Base-by-base conservation (phyloP, 345 rosid genomes). In the Eucalyptus tenuipes region DNA sequence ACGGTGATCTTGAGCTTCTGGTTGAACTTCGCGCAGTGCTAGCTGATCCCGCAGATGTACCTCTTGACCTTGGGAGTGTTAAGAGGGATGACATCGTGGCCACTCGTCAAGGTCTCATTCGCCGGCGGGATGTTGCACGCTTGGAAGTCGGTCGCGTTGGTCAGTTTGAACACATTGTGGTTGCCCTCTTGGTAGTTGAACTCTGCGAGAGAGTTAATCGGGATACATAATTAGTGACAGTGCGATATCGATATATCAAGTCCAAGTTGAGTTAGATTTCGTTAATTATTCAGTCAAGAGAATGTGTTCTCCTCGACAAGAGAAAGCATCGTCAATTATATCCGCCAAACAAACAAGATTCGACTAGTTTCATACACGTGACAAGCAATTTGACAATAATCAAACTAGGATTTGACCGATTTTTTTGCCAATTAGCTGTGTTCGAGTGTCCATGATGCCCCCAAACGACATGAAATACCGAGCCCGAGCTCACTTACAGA, bases 141-240 rank as follows among this genome's bases (percentile, higher is more conserved):
- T 33, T 88, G 64, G 89, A 94, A 94, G 10, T 25, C 90, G 8
- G 81, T 50, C 3, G 29, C 85, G 29, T 92, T 52, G 55, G 10
- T 88, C 87, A 93, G 92, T 87, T 87, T 90, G 64, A 59, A 88
- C 90, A 94, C 94, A 85, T 90, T 91, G 90, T 92, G 94, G 13
- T 40, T 18, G 57, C 87, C 49, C 48, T 71, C 20, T 5, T 48
- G 24, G 87, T 92, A 94, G 4, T 49, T 48, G 64, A 94, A 94
- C 61, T 92, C 94, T 94, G 91, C 90, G 7, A 24, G 49, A 45
- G 45, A 71, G 81, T 71, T 71, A 33, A 71, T 37, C 1, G 80
- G 24, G 37, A 68, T 31, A 31, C 42, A 31, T 17, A 33, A 68
- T 68, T 37, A 5, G 44, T 37, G 45, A 71, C 45, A 18, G 37